Conservation (phyloP, 2,329 filamentous ascomycete species). For the Hymenotorrendiella dingleyae region DNA sequence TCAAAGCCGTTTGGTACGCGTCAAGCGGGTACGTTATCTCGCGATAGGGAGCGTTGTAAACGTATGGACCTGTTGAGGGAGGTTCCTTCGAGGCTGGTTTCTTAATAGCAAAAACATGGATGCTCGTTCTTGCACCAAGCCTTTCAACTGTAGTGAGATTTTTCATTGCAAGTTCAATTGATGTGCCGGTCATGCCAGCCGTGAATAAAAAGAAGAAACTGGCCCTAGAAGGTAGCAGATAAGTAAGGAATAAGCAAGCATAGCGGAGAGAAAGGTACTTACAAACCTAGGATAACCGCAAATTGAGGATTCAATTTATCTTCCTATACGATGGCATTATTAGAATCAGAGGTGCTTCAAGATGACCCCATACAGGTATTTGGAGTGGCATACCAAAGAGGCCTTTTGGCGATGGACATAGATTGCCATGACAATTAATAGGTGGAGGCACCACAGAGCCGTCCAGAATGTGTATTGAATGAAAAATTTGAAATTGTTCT, state of each 20-base stretch:
- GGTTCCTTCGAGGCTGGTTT: conserved; percentile 36
- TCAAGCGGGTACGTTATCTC: conserved; percentile 55
- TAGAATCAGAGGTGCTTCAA: neutral
- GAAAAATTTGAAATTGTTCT: conserved; percentile 89
- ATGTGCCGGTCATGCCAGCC: conserved; percentile 68
- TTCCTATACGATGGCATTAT: conserved; percentile 18
- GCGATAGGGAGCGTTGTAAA: conserved; percentile 39
- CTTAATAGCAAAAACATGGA: conserved; percentile 71
- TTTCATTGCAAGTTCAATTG: conserved; percentile 59
- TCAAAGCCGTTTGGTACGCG: neutral
- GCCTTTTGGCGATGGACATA: conserved; percentile 46
- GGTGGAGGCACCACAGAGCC: conserved; percentile 58
- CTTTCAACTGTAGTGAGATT: conserved; percentile 86
- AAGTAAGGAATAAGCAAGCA: no score
- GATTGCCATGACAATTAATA: conserved; percentile 58
- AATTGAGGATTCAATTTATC: conserved; percentile 49
- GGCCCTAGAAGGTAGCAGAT: conserved; percentile 32
- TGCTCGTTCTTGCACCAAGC: conserved; percentile 53
- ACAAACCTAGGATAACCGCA: conserved; percentile 42
- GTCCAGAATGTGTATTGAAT: conserved; percentile 78
- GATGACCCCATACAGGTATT: neutral
- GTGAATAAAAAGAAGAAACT: conserved; percentile 77
- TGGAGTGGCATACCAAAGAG: conserved; percentile 16
- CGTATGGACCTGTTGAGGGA: conserved; percentile 35
- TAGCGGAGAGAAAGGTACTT: neutral